These are phyloP conservation scores for Huntiella moniliformis DNA, from an alignment of 2,329 filamentous ascomycete genomes.

Conservation along the genomic window DNA sequence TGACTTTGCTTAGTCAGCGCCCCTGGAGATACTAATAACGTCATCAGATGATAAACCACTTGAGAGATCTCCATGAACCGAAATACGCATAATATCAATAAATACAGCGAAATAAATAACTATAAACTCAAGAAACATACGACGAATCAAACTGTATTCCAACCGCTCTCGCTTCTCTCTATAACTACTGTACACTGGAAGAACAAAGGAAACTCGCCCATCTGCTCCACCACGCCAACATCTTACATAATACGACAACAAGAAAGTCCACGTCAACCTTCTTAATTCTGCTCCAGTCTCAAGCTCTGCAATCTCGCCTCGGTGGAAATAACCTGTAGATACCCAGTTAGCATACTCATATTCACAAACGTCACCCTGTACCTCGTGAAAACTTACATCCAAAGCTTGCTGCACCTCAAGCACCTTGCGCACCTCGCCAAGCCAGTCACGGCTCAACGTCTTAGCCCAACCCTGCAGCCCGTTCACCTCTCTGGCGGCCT, in stretches of 20 bases:
- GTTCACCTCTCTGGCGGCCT: slow-evolving; percentile 89
- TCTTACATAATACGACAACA: neutral
- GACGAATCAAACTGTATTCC: too few species aligned
- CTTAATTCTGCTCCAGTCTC: slow-evolving; percentile 12
- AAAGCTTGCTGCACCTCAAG: slow-evolving; percentile 91
- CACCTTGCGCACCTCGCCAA: slow-evolving; percentile 75
- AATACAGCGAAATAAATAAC: neutral
- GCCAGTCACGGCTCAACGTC: slow-evolving; percentile 84
- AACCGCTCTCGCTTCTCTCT: slow-evolving; percentile 2
- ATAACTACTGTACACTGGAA: slow-evolving; percentile 12
- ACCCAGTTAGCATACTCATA: slow-evolving; percentile 15
- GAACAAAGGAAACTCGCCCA: slow-evolving; percentile 4
- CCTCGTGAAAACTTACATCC: slow-evolving; percentile 46
- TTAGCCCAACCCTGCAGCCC: slow-evolving; percentile 84
- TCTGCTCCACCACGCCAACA: neutral
- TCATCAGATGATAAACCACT: too few species aligned
- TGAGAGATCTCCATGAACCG: too few species aligned
- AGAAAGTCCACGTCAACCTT: neutral
- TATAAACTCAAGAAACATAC: neutral
- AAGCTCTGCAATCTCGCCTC: slow-evolving; percentile 80
- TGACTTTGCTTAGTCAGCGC: too few species aligned
- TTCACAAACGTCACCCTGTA: neutral
- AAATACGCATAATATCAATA: neutral
- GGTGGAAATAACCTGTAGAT: slow-evolving; percentile 57
- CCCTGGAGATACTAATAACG: too few species aligned